Percentiles rank a stretch among this genome's conserved stretches.
Conservation (phyloP, 106 monocot genomes). For the Triglochin maritima region DNA sequence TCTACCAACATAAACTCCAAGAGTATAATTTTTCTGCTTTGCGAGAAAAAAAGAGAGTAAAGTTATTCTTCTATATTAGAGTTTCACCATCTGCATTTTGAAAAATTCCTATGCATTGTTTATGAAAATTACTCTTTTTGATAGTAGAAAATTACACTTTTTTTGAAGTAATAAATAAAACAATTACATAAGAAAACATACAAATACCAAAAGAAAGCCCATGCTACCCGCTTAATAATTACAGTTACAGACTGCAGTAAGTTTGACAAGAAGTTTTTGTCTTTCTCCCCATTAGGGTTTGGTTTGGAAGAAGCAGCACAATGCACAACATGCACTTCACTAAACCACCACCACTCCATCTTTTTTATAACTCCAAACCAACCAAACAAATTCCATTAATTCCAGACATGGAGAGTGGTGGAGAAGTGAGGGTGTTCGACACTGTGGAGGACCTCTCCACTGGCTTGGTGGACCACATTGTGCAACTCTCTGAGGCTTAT, state of each 20-base stretch:
- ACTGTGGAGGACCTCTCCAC: conserved; percentile 14
- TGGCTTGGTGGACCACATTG: conserved; percentile 7
- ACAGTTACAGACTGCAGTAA: neutral
- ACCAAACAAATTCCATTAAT: neutral
- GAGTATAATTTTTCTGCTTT: too few relatives aligned
- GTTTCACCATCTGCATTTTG: too few relatives aligned
- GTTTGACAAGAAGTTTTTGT: neutral
- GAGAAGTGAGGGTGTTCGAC: conserved; percentile 9
- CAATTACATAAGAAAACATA: too few relatives aligned
- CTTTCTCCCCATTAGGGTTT: neutral
- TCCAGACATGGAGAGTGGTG: neutral
- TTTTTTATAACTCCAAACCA: neutral
- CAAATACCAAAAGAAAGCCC: neutral
- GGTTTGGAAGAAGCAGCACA: neutral
- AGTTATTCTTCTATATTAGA: too few relatives aligned
- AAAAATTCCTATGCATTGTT: too few relatives aligned
- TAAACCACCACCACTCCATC: neutral
- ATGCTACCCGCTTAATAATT: neutral
- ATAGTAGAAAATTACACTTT: too few relatives aligned
- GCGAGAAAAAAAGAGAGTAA: too few relatives aligned
- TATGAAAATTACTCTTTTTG: too few relatives aligned
- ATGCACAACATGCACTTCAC: neutral
- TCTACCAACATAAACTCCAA: too few relatives aligned
- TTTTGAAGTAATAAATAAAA: too few relatives aligned
- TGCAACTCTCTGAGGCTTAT: conserved; percentile 2